A percentile compares a stretch with the other conserved stretches of the same genome.
Evolutionary conservation across 2,329 filamentous ascomycete genomes (phyloP).

Genomic region (Stagonosporopsis tanaceti): DNA sequence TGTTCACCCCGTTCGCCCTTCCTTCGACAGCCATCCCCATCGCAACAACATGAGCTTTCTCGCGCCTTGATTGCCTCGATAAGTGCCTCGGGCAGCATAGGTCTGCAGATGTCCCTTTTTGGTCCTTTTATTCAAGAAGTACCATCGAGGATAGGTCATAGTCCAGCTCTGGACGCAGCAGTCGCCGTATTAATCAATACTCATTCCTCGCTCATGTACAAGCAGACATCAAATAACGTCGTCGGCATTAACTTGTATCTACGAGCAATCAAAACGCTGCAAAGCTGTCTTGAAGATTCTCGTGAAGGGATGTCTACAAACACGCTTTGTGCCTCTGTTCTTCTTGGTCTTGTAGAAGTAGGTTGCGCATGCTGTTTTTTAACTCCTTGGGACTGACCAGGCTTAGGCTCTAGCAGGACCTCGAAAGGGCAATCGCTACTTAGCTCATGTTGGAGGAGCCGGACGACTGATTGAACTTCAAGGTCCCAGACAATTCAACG

Average conservation of each 20-base stretch:
- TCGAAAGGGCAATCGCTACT: constrained; percentile 40
- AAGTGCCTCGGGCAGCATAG: constrained; percentile 31
- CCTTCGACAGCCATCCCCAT: constrained; percentile 34
- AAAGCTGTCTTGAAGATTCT: constrained; percentile 38
- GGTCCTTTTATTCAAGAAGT: constrained; percentile 44
- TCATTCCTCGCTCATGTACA: constrained; percentile 37
- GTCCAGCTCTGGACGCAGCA: constrained; percentile 42
- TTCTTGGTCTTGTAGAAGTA: constrained; percentile 46
- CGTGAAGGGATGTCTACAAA: constrained; percentile 43
- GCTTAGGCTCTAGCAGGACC: constrained; percentile 42
- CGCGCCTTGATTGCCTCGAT: constrained; percentile 38
- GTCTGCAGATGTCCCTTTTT: constrained; percentile 44
- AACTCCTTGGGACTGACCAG: not conserved
- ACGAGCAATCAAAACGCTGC: constrained; percentile 41
- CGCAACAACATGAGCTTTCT: constrained; percentile 38
- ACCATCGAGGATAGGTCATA: constrained; percentile 42
- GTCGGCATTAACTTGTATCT: constrained; percentile 40
- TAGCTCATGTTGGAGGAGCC: constrained; percentile 45
- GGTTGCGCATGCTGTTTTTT: not conserved
- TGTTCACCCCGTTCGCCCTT: constrained; percentile 27
- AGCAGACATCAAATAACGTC: constrained; percentile 33
- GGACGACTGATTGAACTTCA: constrained; percentile 45
- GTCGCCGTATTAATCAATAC: constrained; percentile 41
- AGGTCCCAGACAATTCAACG: constrained; percentile 36
- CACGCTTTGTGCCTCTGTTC: constrained; percentile 45